These are phyloP conservation scores for Quercus phellos DNA, from an alignment of 331 rosid genomes.

Conservation along the genomic window DNA sequence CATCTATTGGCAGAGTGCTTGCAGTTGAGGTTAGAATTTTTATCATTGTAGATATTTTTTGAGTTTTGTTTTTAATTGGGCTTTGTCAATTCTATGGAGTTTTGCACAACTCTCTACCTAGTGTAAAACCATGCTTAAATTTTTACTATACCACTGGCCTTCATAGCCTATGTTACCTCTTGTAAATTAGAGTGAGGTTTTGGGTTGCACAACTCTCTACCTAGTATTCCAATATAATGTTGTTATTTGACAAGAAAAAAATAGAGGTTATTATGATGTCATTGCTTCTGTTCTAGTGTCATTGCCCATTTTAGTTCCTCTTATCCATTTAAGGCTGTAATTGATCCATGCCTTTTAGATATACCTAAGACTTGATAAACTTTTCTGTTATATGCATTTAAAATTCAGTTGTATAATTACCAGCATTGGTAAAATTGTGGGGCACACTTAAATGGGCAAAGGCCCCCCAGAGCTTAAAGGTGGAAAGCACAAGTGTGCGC, in stretches of 20 bases:
- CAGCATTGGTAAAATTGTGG: no score
- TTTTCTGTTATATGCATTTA: no score
- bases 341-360: no score
- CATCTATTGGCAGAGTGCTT: slow-evolving; percentile 96
- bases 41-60: not conserved
- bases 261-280: no score
- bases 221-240: not conserved
- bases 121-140: not conserved
- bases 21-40: slow-evolving; percentile 83
- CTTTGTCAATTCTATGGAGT: not conserved
- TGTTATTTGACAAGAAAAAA: no score
- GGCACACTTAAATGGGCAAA: no score
- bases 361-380: no score
- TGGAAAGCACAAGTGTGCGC: no score
- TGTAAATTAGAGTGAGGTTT: not conserved
- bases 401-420: no score
- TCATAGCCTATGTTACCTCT: not conserved
- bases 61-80: not conserved
- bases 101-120: not conserved
- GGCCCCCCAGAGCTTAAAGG: no score
- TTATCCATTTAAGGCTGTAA: not conserved
- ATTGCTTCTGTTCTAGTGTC: no score
- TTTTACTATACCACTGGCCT: not conserved
- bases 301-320: not conserved
- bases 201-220: not conserved